phyloP scores from a whole-genome alignment of 2,329 filamentous ascomycete species.

The Didymella lethalis region DNA sequence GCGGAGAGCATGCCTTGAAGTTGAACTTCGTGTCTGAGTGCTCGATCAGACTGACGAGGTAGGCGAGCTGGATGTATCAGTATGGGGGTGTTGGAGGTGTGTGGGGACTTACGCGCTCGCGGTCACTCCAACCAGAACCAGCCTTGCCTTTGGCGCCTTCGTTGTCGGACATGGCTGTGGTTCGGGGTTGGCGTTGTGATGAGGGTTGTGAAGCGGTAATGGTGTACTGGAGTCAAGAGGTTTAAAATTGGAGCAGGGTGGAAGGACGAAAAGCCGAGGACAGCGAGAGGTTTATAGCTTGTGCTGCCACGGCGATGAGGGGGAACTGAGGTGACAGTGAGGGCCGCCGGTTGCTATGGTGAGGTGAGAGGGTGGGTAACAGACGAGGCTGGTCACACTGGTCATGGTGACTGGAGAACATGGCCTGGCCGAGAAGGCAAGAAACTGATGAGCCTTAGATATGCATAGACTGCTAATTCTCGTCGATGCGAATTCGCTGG shows the following conservation, averaged over 20 bases:
- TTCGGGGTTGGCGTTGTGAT: slow-evolving; percentile 1
- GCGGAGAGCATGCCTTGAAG: slow-evolving; percentile 9
- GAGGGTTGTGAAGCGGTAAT: not conserved
- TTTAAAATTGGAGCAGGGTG: not conserved
- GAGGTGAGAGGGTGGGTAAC: not conserved
- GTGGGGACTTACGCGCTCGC: slow-evolving; percentile 21
- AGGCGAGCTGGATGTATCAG: slow-evolving; percentile 20
- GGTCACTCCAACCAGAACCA: slow-evolving; percentile 23
- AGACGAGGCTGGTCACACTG: not conserved
- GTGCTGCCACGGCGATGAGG: not conserved
- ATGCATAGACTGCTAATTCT: not conserved
- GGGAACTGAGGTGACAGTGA: slow-evolving; percentile 1
- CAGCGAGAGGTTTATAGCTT: not conserved
- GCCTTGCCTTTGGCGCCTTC: slow-evolving; percentile 18
- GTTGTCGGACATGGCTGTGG: slow-evolving; percentile 24
- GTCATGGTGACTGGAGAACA: not conserved
- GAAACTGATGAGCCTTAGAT: not conserved
- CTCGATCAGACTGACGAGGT: slow-evolving; percentile 25
- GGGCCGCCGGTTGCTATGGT: not conserved
- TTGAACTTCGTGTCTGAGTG: slow-evolving; percentile 21
- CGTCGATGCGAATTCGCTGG: not conserved
- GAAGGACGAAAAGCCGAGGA: not conserved
- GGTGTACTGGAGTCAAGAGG: not conserved
- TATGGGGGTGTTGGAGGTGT: not conserved
- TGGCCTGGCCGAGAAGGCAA: not conserved